phyloP scores from a whole-genome alignment of 345 rosid genomes.

The Arabis alpina region DNA sequence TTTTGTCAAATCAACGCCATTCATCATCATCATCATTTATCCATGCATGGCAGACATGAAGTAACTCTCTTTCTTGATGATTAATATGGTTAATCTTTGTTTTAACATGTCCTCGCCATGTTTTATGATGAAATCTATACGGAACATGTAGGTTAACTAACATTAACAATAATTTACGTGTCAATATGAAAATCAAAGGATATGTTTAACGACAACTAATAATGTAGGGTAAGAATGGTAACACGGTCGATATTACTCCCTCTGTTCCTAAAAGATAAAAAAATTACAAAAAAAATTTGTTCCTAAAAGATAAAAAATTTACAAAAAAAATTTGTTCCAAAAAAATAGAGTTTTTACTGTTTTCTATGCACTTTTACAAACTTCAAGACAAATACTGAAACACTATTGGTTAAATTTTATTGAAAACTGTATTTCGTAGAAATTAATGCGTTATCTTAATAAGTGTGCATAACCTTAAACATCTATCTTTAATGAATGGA shows the following conservation, averaged over 20 bases:
- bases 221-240: constrained; percentile 22
- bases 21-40: constrained; percentile 25
- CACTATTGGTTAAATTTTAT: too few species aligned
- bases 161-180: constrained; percentile 26
- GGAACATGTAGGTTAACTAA: constrained; percentile 4
- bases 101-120: constrained; percentile 31
- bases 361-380: too few species aligned
- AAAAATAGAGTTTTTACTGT: too few species aligned
- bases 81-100: constrained; percentile 14
- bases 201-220: constrained; percentile 3
- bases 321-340: too few species aligned
- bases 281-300: too few species aligned
- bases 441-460: too few species aligned
- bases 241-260: background rate
- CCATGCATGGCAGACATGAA: constrained; percentile 29
- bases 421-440: too few species aligned
- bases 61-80: constrained; percentile 6
- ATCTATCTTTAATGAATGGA: too few species aligned
- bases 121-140: constrained; percentile 10
- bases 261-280: too few species aligned
- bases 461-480: too few species aligned
- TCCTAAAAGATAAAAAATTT: too few species aligned
- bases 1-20: constrained; percentile 40
- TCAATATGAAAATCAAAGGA: background rate
- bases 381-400: too few species aligned